A percentile compares a stretch with the other conserved stretches of the same genome.
phyloP scores from a whole-genome alignment of 1,139 yeast genomes.

The Pichia cactophila region DNA sequence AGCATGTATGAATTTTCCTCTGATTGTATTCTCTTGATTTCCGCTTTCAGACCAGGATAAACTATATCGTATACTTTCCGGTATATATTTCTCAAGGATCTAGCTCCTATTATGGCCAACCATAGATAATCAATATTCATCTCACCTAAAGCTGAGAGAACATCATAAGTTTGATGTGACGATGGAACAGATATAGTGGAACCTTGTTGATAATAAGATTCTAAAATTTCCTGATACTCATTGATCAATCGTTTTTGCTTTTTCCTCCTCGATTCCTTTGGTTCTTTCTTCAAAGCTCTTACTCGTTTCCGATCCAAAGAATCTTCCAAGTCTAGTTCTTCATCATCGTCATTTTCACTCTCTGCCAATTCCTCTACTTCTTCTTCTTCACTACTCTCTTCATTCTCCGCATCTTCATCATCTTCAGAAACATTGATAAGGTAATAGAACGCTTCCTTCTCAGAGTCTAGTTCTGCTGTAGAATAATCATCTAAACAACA shows the following conservation, averaged over 20 bases:
- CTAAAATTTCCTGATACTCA: constrained; percentile 49
- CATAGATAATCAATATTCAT: constrained; percentile 66
- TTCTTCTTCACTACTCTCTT: constrained; percentile 26
- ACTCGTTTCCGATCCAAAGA: constrained; percentile 23
- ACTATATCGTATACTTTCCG: constrained; percentile 71
- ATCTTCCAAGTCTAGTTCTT: constrained; percentile 29
- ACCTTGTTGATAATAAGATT: constrained; percentile 74
- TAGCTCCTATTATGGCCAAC: constrained; percentile 84
- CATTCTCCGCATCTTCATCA: constrained; percentile 32
- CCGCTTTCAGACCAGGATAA: constrained; percentile 72
- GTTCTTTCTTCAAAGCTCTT: constrained; percentile 1
- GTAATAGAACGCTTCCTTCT: constrained; percentile 48
- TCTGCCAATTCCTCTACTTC: constrained; percentile 23
- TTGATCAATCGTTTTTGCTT: constrained; percentile 28
- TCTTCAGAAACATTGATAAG: constrained; percentile 36
- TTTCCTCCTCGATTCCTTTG: constrained; percentile 34
- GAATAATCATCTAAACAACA: constrained; percentile 88
- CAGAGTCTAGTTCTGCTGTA: constrained; percentile 45
- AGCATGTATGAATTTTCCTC: constrained; percentile 11
- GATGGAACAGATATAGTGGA: constrained; percentile 69
- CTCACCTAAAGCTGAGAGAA: constrained; percentile 74
- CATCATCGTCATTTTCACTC: constrained; percentile 29
- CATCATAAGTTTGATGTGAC: constrained; percentile 71
- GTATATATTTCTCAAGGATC: constrained; percentile 67
- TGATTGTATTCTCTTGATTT: constrained; percentile 60